Conservation (phyloP, 176 grass and related monocot genomes). For the Saccharum spontaneum region DNA sequence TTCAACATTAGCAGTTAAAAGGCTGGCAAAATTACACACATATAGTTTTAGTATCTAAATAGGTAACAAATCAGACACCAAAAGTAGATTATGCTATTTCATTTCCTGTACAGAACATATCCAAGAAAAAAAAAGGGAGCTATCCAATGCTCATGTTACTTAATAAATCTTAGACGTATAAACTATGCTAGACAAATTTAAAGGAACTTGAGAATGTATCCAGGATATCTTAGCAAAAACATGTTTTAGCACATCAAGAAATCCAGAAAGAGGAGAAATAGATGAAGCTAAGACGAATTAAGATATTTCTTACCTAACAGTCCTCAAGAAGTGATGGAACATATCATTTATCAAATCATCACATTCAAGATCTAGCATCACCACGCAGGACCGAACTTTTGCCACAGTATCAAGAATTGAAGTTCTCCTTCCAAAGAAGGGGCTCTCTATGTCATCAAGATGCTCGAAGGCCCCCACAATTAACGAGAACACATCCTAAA, state of each 20-base stretch:
- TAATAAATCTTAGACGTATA: background rate
- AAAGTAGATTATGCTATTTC: background rate
- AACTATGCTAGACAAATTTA: background rate
- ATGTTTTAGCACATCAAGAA: background rate
- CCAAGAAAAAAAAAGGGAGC: background rate
- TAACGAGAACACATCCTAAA: constrained; percentile 70
- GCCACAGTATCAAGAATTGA: constrained; percentile 92
- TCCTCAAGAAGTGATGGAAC: constrained; percentile 76
- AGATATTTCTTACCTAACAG: constrained; percentile 58
- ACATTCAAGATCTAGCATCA: constrained; percentile 96
- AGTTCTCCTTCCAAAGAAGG: constrained; percentile 50
- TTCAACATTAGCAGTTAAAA: constrained; percentile 15
- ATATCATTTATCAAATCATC: constrained; percentile 80
- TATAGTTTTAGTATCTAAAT: background rate
- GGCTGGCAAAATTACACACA: background rate
- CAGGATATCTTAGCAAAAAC: constrained; percentile 16
- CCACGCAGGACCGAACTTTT: constrained; percentile 84
- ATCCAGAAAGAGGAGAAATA: constrained; percentile 1
- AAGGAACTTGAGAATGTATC: background rate
- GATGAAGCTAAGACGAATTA: constrained; percentile 13
- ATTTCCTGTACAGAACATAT: constrained; percentile 3
- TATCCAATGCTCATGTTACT: constrained; percentile 1
- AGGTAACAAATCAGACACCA: background rate
- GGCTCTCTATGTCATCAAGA: constrained; percentile 61
- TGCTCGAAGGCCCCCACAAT: constrained; percentile 74